Evolutionary conservation across 192 early-diverging fungal species (phyloP).

Genomic region (Funneliformis mosseae): DNA sequence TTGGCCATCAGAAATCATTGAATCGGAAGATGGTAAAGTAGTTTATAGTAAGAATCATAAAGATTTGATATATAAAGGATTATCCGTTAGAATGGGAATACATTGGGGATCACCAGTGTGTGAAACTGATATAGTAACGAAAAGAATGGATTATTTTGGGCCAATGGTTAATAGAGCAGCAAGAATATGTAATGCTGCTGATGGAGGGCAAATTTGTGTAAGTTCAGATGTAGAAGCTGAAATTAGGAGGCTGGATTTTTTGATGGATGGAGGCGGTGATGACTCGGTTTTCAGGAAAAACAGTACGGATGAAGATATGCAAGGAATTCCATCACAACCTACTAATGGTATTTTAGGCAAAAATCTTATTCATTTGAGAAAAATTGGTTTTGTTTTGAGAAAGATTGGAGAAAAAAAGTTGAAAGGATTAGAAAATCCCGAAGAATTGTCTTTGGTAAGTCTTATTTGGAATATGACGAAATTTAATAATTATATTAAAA

Average conservation of each 20-base stretch:
- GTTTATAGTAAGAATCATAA: slow-evolving; percentile 62
- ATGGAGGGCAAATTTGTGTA: slow-evolving; percentile 89
- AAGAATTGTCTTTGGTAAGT: slow-evolving; percentile 71
- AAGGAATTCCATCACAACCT: slow-evolving; percentile 17
- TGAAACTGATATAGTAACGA: slow-evolving; percentile 85
- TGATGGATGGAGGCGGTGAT: slow-evolving; percentile 38
- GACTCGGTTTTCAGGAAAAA: slow-evolving; percentile 33
- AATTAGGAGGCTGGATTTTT: slow-evolving; percentile 37
- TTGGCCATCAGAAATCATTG: slow-evolving; percentile 86
- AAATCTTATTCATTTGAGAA: slow-evolving; percentile 62
- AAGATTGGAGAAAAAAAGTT: slow-evolving; percentile 81
- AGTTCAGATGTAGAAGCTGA: slow-evolving; percentile 74
- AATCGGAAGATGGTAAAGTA: slow-evolving; percentile 72
- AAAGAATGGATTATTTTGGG: slow-evolving; percentile 95
- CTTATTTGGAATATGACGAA: slow-evolving; percentile 26
- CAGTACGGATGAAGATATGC: slow-evolving; percentile 35
- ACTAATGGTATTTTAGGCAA: slow-evolving; percentile 41
- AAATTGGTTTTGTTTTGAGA: slow-evolving; percentile 68
- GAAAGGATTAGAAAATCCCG: slow-evolving; percentile 89
- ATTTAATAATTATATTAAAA: slow-evolving; percentile 29
- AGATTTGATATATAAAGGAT: slow-evolving; percentile 77
- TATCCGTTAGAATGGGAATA: slow-evolving; percentile 93
- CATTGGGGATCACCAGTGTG: slow-evolving; percentile 87
- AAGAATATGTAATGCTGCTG: slow-evolving; percentile 79
- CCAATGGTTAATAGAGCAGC: slow-evolving; percentile 90